phyloP scores from a whole-genome alignment of 1,139 yeast species.

The Yamadazyma jaroonii region DNA sequence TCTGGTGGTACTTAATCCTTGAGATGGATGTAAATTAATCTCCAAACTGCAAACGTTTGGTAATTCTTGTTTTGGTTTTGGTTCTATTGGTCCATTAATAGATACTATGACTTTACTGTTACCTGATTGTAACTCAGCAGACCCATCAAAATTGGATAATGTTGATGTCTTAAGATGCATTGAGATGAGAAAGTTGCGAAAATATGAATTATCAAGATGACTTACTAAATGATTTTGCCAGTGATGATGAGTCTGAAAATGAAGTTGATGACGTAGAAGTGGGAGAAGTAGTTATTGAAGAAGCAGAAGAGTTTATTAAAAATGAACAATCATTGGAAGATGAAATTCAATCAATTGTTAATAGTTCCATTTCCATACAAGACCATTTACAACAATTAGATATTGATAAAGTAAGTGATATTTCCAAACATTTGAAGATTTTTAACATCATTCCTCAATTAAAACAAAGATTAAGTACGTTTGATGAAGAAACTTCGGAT shows the following conservation, averaged over 20 bases:
- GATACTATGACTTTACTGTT: constrained; percentile 65
- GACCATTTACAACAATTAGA: constrained; percentile 9
- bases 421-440: constrained; percentile 20
- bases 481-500: constrained; percentile 27
- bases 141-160: constrained; percentile 72
- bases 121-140: constrained; percentile 55
- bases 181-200: constrained; percentile 3
- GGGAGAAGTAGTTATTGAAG: too few relatives aligned
- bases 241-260: constrained; percentile 17
- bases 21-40: constrained; percentile 74
- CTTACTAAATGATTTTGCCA: constrained; percentile 32
- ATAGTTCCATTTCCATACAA: constrained; percentile 9
- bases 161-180: constrained; percentile 25
- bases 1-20: constrained; percentile 73
- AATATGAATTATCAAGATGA: constrained; percentile 32
- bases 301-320: constrained; percentile 2
- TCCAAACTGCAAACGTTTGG: constrained; percentile 80
- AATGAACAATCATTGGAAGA: constrained; percentile 1
- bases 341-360: constrained; percentile 10
- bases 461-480: constrained; percentile 20
- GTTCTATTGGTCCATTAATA: constrained; percentile 90
- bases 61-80: constrained; percentile 77
- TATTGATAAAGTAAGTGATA: constrained; percentile 5
- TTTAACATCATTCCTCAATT: constrained; percentile 27
- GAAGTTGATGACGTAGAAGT: too few relatives aligned